These are phyloP conservation scores for Leishmania amazonensis DNA, from an alignment of 208 protist species.

Conservation along the genomic window DNA sequence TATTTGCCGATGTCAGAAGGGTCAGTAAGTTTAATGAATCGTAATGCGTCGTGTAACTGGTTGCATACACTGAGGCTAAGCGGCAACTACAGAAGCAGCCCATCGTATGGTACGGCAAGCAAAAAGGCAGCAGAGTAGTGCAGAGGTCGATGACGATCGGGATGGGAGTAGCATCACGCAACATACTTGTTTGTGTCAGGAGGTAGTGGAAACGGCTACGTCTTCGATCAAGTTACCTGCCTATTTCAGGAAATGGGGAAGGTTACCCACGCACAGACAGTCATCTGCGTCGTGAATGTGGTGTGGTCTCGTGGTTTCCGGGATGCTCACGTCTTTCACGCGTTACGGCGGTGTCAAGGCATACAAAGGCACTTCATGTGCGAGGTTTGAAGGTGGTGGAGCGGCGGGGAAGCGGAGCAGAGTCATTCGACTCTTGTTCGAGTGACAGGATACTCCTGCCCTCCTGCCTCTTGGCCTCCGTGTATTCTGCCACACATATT, in stretches of 20 bases:
- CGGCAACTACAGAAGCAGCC: background rate
- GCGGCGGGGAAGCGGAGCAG: background rate
- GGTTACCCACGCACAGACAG: background rate
- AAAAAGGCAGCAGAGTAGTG: background rate
- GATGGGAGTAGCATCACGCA: background rate
- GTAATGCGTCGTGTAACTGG: slow-evolving; percentile 10
- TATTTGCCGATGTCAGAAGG: background rate
- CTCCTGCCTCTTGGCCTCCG: too few relatives aligned
- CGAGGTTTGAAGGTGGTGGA: background rate
- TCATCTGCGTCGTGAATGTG: background rate
- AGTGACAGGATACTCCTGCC: background rate
- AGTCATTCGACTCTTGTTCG: background rate
- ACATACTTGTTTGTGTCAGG: background rate
- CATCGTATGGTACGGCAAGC: background rate
- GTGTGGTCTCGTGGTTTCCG: background rate
- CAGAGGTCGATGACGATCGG: background rate
- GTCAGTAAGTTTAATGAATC: slow-evolving; percentile 1
- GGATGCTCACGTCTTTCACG: background rate
- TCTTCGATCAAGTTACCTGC: background rate
- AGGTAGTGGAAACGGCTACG: background rate
- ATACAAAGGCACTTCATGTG: too few relatives aligned
- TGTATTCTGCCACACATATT: background rate
- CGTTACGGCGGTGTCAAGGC: background rate
- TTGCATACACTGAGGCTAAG: background rate
- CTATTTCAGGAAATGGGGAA: background rate